These are phyloP conservation scores for Cercospora sojina DNA, from an alignment of 2,329 filamentous ascomycete species.

Conservation along the genomic window DNA sequence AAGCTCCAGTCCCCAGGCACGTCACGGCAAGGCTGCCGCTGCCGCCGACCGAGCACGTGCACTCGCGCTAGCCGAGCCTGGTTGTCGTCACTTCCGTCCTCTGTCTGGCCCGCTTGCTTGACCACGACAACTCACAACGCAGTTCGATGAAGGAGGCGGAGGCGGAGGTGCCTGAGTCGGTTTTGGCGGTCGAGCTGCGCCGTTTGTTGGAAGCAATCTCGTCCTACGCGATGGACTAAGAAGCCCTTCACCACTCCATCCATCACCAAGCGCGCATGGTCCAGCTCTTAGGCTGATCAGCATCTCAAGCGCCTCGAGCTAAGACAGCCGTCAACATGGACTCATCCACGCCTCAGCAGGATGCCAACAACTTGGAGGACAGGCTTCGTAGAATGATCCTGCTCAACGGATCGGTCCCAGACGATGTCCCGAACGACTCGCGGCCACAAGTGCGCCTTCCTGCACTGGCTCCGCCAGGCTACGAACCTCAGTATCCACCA, in stretches of 20 bases:
- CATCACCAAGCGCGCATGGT: background rate
- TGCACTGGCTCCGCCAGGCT: slow-evolving; percentile 10
- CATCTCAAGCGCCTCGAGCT: background rate
- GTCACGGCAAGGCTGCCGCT: background rate
- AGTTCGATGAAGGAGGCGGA: background rate
- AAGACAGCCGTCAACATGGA: slow-evolving; percentile 18
- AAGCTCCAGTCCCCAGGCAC: background rate
- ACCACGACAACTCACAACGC: background rate
- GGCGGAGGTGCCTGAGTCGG: slow-evolving; percentile 1
- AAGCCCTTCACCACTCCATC: background rate
- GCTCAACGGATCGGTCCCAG: slow-evolving; percentile 43
- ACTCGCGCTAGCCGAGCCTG: background rate
- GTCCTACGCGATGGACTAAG: background rate
- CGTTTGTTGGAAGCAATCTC: slow-evolving; percentile 4
- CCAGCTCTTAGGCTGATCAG: background rate
- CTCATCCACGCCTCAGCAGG: slow-evolving; percentile 26
- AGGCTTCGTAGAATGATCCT: slow-evolving; percentile 62
- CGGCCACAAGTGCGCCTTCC: slow-evolving; percentile 17
- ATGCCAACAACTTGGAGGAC: slow-evolving; percentile 50
- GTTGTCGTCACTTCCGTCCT: background rate
- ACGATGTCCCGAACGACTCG: slow-evolving; percentile 12
- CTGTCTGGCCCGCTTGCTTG: background rate
- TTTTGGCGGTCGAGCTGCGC: background rate
- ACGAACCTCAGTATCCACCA: slow-evolving; percentile 5
- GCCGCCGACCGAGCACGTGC: background rate